A percentile compares a stretch with the other conserved stretches of the same genome.
Conservation (phyloP, 108 stramenopile genomes). For the Nitzschia sp. region DNA sequence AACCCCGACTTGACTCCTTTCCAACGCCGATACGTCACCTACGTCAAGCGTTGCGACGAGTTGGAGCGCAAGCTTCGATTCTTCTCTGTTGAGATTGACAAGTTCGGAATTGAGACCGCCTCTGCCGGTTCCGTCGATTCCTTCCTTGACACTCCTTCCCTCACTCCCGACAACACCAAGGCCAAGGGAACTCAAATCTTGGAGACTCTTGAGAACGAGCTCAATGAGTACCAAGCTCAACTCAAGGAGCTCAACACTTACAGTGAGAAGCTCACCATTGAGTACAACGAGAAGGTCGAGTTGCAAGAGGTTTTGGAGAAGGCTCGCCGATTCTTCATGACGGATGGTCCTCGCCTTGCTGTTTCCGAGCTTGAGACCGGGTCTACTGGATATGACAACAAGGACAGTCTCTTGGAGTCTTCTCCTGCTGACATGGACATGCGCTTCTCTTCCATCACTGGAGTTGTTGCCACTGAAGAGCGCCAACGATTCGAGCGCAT, state of each 20-base stretch:
- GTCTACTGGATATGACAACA: slow-evolving; percentile 30
- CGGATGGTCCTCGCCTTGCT: slow-evolving; percentile 85
- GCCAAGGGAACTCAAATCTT: slow-evolving; percentile 72
- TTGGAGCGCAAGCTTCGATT: slow-evolving; percentile 96
- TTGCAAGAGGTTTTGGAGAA: slow-evolving; percentile 94
- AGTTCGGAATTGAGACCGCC: slow-evolving; percentile 78
- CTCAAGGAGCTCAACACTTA: slow-evolving; percentile 91
- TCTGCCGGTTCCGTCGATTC: slow-evolving; percentile 66
- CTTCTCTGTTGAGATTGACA: slow-evolving; percentile 84
- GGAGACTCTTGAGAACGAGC: slow-evolving; percentile 83
- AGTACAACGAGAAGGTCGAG: slow-evolving; percentile 98
- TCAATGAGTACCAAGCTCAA: slow-evolving; percentile 91
- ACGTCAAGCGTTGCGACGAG: slow-evolving; percentile 97
- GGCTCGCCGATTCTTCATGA: slow-evolving; percentile 89
- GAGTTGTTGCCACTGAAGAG: slow-evolving; percentile 90
- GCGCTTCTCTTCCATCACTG: slow-evolving; percentile 93
- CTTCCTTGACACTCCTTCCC: slow-evolving; percentile 49
- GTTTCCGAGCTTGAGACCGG: slow-evolving; percentile 58
- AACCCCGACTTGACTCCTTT: slow-evolving; percentile 97
- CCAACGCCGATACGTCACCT: slow-evolving; percentile 96
- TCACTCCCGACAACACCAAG: slow-evolving; percentile 36
- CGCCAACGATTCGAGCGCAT: slow-evolving; percentile 92
- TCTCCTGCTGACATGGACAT: slow-evolving; percentile 84
- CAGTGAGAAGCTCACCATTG: slow-evolving; percentile 90
- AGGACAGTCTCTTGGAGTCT: slow-evolving; percentile 48